Evolutionary conservation across 768 basidiomycete species (phyloP).

Genomic region (Lentinula lateritia): DNA sequence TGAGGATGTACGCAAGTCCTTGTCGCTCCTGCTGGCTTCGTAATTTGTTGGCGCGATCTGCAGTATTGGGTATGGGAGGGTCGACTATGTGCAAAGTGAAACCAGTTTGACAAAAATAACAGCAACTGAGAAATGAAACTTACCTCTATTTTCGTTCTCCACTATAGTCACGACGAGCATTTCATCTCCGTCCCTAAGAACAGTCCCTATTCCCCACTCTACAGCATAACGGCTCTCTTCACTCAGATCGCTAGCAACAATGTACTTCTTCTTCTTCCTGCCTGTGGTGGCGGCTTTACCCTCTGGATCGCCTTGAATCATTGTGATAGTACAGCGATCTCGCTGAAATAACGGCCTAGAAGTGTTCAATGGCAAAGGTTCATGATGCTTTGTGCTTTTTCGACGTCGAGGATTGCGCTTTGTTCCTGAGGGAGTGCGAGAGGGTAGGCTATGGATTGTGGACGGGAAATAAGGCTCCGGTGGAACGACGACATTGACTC

Average conservation of each 20-base stretch:
- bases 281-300: slow-evolving; percentile 35
- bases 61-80: slow-evolving; percentile 60
- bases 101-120: background rate
- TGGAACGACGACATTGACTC: slow-evolving; percentile 83
- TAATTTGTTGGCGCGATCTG: slow-evolving; percentile 74
- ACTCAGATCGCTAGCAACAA: slow-evolving; percentile 91
- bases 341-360: slow-evolving; percentile 82
- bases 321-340: slow-evolving; percentile 85
- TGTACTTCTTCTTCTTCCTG: slow-evolving; percentile 63
- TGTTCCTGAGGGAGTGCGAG: slow-evolving; percentile 25
- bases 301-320: slow-evolving; percentile 82
- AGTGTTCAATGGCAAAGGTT: slow-evolving; percentile 59
- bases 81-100: slow-evolving; percentile 42
- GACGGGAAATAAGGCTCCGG: slow-evolving; percentile 79
- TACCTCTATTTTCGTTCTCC: slow-evolving; percentile 89
- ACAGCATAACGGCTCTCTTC: slow-evolving; percentile 94
- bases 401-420: slow-evolving; percentile 47
- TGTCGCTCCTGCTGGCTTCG: slow-evolving; percentile 94
- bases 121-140: slow-evolving; percentile 15
- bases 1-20: slow-evolving; percentile 81
- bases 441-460: slow-evolving; percentile 44
- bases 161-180: slow-evolving; percentile 86
- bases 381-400: slow-evolving; percentile 58
- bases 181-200: slow-evolving; percentile 91
- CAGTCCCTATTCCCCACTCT: slow-evolving; percentile 98